Evolutionary conservation across 1,284 basidiomycete species (phyloP).

Genomic region (Cystobasidium pallidum): DNA sequence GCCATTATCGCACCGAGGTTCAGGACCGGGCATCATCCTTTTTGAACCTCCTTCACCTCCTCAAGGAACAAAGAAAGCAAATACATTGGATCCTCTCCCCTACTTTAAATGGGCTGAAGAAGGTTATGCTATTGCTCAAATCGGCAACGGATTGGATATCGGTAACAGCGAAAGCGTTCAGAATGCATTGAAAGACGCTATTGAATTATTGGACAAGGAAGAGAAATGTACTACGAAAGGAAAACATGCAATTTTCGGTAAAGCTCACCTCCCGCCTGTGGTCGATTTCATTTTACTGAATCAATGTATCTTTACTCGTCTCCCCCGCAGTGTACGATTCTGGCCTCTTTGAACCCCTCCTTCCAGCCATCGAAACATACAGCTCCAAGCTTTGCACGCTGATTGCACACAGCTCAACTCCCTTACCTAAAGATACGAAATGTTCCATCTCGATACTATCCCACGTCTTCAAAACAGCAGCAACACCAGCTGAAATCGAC

Average conservation of each 20-base stretch:
- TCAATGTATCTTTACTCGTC: no score
- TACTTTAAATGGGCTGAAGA: slow-evolving; percentile 45
- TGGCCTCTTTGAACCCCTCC: background rate
- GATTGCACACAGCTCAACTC: slow-evolving; percentile 3
- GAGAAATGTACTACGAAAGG: slow-evolving; percentile 17
- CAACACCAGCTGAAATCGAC: background rate
- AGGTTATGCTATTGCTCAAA: slow-evolving; percentile 37
- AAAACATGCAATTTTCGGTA: slow-evolving; percentile 39
- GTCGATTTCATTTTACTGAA: no score
- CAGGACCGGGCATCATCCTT: slow-evolving; percentile 39
- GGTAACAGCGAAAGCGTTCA: slow-evolving; percentile 1
- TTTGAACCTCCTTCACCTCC: slow-evolving; percentile 26
- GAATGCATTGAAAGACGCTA: slow-evolving; percentile 1
- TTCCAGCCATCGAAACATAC: background rate
- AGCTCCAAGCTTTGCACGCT: slow-evolving; percentile 22
- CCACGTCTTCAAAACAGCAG: slow-evolving; percentile 20
- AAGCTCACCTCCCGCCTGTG: background rate
- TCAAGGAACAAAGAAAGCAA: slow-evolving; percentile 10
- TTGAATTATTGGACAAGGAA: slow-evolving; percentile 27
- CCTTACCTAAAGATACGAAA: background rate
- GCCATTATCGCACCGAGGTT: slow-evolving; percentile 34
- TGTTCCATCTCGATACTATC: slow-evolving; percentile 12
- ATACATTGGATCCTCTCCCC: slow-evolving; percentile 36
- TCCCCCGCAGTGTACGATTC: slow-evolving; percentile 23
- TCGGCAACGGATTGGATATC: slow-evolving; percentile 20